These are phyloP conservation scores for Phytophthora pistaciae DNA, from an alignment of 352 stramenopile genomes.

Conservation along the genomic window DNA sequence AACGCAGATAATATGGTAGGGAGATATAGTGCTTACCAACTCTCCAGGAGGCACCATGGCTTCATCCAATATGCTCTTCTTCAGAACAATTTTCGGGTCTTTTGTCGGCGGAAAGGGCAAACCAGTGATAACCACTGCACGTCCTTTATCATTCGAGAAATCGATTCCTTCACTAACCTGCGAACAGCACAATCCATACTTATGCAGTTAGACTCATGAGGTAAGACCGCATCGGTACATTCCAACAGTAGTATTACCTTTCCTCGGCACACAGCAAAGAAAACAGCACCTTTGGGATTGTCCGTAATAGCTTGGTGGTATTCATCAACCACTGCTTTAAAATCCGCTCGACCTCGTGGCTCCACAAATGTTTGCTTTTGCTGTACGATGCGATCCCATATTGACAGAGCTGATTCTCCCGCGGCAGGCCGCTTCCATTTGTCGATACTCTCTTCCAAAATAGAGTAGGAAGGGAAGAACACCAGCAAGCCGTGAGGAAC, in stretches of 20 bases:
- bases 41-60: constrained; percentile 63
- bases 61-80: constrained; percentile 97
- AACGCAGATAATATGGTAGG: not conserved
- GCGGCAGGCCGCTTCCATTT: constrained; percentile 69
- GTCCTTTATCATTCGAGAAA: constrained; percentile 98
- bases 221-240: not conserved
- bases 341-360: constrained; percentile 74
- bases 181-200: not conserved
- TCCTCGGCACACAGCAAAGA: constrained; percentile 98
- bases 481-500: constrained; percentile 98
- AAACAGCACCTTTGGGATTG: constrained; percentile 90
- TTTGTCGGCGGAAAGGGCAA: constrained; percentile 97
- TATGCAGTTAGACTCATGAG: not conserved
- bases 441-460: constrained; percentile 91
- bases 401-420: constrained; percentile 57
- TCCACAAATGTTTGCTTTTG: constrained; percentile 87
- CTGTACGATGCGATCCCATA: constrained; percentile 82
- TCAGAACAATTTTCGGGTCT: constrained; percentile 98
- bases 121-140: constrained; percentile 98
- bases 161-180: constrained; percentile 98
- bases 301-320: constrained; percentile 80
- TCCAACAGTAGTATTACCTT: constrained; percentile 72
- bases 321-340: constrained; percentile 83
- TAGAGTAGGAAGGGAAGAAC: constrained; percentile 99
- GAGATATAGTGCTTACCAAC: constrained; percentile 44